Evolutionary conservation across 1,139 yeast species (phyloP), one percentile per base, ranked within the genome.

Genomic region (Hanseniaspora uvarum): DNA sequence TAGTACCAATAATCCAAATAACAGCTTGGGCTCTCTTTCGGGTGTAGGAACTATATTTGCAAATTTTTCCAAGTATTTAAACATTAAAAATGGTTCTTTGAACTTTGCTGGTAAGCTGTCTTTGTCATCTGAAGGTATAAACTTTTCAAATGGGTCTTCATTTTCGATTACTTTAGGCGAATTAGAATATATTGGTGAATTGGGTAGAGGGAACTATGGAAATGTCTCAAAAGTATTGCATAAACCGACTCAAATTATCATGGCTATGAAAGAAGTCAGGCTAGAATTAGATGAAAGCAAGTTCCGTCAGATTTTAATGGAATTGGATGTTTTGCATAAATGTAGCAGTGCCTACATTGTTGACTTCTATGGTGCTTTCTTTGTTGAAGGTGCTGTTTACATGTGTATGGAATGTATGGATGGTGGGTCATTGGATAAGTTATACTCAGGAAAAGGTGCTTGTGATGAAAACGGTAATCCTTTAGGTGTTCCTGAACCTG

Each of bases 371-470:
- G 97, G 98, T 39, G 98, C 97, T 0, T 92, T 92, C 63, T 92
- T 92, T 65, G 89, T 86, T 41, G 98, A 92, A 69, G 96, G 97
- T 46, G 96, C 96, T 0, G 98, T 92, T 43, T 92, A 89, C 70
- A 88, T 94, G 86, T 92, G 98, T 70, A 92, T 92, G 78, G 99
- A 92, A 70, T 86, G 82, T 68, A 92, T 92, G 99, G 95, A 89
- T 68, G 97, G 96, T 52, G 96, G 96, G 0, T 87, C 96, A 0
- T 71, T 94, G 56, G 96, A 92, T 68, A 86, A 84, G 64, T 75
- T 92, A 24, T 92, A 88, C 68, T 82, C 79, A 31, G 46, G 53
- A 4, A 50, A 50, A 31, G 48, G 48, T n/a, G 53, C 48, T 11
- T 50, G 38, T 37, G 53, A 50, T 37, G 70, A 70, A 51, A 74